Conservation (phyloP, 1,139 yeast genomes). For the Yamadazyma mexicana region DNA sequence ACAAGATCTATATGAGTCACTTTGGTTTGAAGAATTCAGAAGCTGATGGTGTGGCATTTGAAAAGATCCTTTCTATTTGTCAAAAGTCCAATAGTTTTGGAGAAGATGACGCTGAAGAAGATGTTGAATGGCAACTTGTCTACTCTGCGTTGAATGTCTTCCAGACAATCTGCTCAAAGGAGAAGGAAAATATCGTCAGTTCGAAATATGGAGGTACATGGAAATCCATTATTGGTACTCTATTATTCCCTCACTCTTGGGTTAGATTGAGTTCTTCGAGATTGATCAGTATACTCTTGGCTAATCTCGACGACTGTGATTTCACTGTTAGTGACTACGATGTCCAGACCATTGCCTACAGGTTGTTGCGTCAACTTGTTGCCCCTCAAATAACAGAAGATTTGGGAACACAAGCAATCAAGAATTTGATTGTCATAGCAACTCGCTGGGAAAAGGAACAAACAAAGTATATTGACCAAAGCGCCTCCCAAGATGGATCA, state of each 20-base stretch:
- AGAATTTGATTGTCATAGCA: conserved; percentile 63
- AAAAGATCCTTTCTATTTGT: conserved; percentile 39
- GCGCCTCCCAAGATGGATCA: conserved; percentile 9
- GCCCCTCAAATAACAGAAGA: conserved; percentile 74
- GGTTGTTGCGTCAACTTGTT: conserved; percentile 72
- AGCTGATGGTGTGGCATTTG: conserved; percentile 41
- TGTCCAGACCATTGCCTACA: conserved; percentile 64
- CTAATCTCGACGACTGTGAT: conserved; percentile 37
- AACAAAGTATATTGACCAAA: conserved; percentile 31
- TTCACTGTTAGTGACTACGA: conserved; percentile 35
- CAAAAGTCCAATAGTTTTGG: conserved; percentile 24
- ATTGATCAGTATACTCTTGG: conserved; percentile 53
- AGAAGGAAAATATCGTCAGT: conserved; percentile 32
- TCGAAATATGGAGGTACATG: conserved; percentile 41
- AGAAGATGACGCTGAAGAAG: conserved; percentile 25
- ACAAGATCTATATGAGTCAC: conserved; percentile 59
- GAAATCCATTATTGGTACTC: conserved; percentile 51
- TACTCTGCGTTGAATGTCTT: conserved; percentile 66
- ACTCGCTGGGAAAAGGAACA: conserved; percentile 59
- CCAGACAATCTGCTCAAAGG: conserved; percentile 34
- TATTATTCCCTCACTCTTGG: conserved; percentile 92
- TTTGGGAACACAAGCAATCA: conserved; percentile 64
- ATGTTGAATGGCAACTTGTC: conserved; percentile 71
- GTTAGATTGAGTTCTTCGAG: conserved; percentile 73
- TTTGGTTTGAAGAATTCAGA: conserved; percentile 41